Evolutionary conservation across 2,329 filamentous ascomycete genomes (phyloP).

Genomic region (Aspergillus amoenus): DNA sequence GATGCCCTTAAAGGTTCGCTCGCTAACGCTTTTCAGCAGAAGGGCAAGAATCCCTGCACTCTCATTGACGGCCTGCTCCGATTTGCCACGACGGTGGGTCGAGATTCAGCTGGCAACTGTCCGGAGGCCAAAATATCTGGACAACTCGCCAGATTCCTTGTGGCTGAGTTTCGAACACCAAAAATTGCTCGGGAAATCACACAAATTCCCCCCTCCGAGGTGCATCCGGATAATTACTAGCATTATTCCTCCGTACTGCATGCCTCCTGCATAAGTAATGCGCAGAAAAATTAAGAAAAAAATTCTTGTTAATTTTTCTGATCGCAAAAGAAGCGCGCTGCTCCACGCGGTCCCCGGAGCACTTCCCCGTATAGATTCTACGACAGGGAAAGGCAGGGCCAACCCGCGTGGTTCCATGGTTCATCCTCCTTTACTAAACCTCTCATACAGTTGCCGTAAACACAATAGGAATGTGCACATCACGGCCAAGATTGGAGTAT

Average conservation of each 20-base stretch:
- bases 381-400: background rate
- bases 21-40: slow-evolving; percentile 5
- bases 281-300: no score
- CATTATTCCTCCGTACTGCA: background rate
- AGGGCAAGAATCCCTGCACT: background rate
- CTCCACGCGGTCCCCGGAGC: background rate
- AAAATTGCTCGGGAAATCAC: no score
- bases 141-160: background rate
- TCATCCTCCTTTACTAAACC: background rate
- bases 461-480: slow-evolving; percentile 7
- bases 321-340: background rate
- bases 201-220: background rate
- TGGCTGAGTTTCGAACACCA: slow-evolving; percentile 2
- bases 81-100: slow-evolving; percentile 13
- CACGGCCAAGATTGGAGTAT: background rate
- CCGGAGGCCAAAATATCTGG: background rate
- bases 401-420: slow-evolving; percentile 8
- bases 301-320: no score
- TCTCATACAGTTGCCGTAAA: background rate
- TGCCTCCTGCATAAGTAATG: background rate
- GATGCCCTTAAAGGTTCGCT: slow-evolving; percentile 11
- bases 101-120: slow-evolving; percentile 15
- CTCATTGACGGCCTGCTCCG: slow-evolving; percentile 3
- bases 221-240: background rate
- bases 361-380: background rate